A percentile compares a stretch with the other conserved stretches of the same genome.
Evolutionary conservation across 192 early-diverging fungal genomes (phyloP).

Genomic region (Entomortierella parvispora): DNA sequence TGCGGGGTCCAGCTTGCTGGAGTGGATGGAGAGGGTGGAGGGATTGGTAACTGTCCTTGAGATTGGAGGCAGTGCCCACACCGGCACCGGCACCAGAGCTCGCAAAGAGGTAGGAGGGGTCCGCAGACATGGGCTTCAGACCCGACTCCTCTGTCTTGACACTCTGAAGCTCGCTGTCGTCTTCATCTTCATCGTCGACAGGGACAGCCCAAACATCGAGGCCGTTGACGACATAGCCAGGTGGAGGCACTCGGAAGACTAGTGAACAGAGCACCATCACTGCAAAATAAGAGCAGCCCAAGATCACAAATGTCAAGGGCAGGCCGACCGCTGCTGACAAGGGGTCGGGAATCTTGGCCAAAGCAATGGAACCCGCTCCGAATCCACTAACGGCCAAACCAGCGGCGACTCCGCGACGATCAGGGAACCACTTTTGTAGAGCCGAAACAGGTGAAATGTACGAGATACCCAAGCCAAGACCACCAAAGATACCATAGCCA

Average conservation of each 20-base stretch:
- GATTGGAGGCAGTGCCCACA: background rate
- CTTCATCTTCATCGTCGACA: constrained; percentile 25
- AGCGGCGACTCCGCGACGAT: constrained; percentile 64
- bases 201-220: constrained; percentile 58
- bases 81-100: background rate
- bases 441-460: constrained; percentile 72
- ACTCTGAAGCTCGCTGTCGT: constrained; percentile 1
- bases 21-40: constrained; percentile 20
- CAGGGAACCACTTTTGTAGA: constrained; percentile 73
- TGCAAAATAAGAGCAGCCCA: constrained; percentile 70
- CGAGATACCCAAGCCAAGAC: constrained; percentile 68
- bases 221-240: constrained; percentile 73
- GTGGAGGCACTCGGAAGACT: constrained; percentile 70
- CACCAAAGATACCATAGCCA: constrained; percentile 72
- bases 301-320: constrained; percentile 70
- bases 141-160: constrained; percentile 7
- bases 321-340: constrained; percentile 66
- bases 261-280: constrained; percentile 65
- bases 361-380: constrained; percentile 77
- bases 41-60: constrained; percentile 2
- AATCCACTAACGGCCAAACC: constrained; percentile 80
- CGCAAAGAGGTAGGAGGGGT: background rate
- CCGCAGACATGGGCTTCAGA: constrained; percentile 10
- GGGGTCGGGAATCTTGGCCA: constrained; percentile 70
- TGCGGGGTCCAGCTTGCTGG: constrained; percentile 19